Evolutionary conservation across 495 filamentous ascomycete genomes (phyloP), one percentile per base, ranked within the genome.

Genomic region (Cryomyces antarcticus): DNA sequence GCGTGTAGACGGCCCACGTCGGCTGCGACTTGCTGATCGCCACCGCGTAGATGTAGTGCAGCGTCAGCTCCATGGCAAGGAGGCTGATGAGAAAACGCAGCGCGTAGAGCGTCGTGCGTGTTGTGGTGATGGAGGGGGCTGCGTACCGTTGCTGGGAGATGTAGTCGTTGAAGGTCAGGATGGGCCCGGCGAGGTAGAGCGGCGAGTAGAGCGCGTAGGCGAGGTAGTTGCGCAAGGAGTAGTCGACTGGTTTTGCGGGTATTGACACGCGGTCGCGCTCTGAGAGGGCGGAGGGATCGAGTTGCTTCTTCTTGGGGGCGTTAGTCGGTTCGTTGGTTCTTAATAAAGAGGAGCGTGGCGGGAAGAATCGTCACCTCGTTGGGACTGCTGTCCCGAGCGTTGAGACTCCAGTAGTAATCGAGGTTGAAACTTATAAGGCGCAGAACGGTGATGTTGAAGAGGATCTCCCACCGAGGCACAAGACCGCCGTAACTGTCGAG

Each of bases 91-190:
- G 51, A 58, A 94, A 88, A n/a, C 89, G 84, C 43, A 89, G 59
- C 30, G 68, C 87, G 57, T 99, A 99, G 12, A 78, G 62, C 34
- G 77, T 51, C 9, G 75, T 93, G 43, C 84, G 79, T 1, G 65
- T 52, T 3, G 56, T 52, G 27, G 71, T 77, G 48, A 92, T 73
- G 33, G 67, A 82, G 13, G 75, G 67, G 1, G 82, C 59, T 7
- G 71, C 70, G 57, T 88, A 80, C 48, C 82, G 66, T 50, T 68
- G 65, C 57, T 99, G 89, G 11, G 86, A 83, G 42, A 94, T 80
- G 64, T 92, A 95, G 63, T 96, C 89, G 61, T 99, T 99, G 67
- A 96, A 99, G 28, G 86, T 95, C 43, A 96, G 51, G 51, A 99
- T 93, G 5, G 89, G 89, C 0, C 89, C 89, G 0, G 87, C 71